Conservation (phyloP, 345 rosid species). For the Bretschneidera sinensis region DNA sequence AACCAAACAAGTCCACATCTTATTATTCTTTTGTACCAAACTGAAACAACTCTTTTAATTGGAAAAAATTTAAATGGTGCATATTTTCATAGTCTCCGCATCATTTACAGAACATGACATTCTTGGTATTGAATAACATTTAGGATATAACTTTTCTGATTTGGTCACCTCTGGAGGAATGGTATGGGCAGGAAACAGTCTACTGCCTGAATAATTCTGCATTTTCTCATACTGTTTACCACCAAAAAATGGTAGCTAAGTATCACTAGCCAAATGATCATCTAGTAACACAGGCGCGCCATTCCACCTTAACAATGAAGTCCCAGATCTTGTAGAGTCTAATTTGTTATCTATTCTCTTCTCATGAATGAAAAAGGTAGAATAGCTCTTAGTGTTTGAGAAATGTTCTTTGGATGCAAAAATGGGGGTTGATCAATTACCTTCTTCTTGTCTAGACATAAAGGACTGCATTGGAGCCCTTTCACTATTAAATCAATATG, state of each 20-base stretch:
- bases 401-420: constrained; percentile 21
- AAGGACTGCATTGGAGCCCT: constrained; percentile 21
- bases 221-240: constrained; percentile 17
- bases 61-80: too few species aligned
- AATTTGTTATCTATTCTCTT: constrained; percentile 30
- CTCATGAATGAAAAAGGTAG: constrained; percentile 34
- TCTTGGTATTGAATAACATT: constrained; percentile 25
- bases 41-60: too few species aligned
- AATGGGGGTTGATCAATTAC: constrained; percentile 17
- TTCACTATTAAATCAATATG: constrained; percentile 16
- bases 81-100: constrained; percentile 43
- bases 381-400: constrained; percentile 16
- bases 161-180: constrained; percentile 12
- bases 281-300: constrained; percentile 15
- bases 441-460: constrained; percentile 17
- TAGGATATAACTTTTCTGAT: constrained; percentile 15
- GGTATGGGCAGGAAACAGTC: constrained; percentile 20
- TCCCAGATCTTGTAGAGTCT: constrained; percentile 23
- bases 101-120: constrained; percentile 23
- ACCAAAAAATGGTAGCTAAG: constrained; percentile 14
- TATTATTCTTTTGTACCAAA: too few species aligned
- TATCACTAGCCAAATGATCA: constrained; percentile 23
- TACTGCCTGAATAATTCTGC: constrained; percentile 16
- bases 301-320: constrained; percentile 1
- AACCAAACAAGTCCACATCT: too few species aligned